phyloP scores from a whole-genome alignment of 1,284 basidiomycete genomes.

The Leucoagaricus sp. region DNA sequence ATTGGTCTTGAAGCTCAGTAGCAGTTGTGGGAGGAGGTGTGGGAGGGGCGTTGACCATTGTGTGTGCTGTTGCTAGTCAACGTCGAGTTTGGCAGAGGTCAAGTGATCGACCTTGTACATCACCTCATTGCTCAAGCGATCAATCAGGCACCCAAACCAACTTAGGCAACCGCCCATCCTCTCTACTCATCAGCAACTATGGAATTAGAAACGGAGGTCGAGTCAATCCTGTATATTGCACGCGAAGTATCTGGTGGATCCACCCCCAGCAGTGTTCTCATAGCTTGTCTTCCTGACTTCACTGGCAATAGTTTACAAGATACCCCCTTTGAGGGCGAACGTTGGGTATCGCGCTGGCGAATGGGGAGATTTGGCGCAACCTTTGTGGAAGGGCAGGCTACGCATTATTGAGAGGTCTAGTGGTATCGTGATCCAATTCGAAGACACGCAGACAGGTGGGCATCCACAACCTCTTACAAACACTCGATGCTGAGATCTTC shows the following conservation, averaged over 20 bases:
- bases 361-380: constrained; percentile 81
- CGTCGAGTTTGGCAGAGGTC: not conserved
- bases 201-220: constrained; percentile 74
- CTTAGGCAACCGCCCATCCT: constrained; percentile 7
- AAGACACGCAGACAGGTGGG: constrained; percentile 74
- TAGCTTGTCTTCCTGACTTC: constrained; percentile 15
- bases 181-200: constrained; percentile 30
- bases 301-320: constrained; percentile 65
- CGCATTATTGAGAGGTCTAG: constrained; percentile 76
- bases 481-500: not conserved
- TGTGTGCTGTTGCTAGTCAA: constrained; percentile 8
- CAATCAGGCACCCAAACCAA: not conserved
- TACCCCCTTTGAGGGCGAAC: constrained; percentile 80
- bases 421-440: constrained; percentile 66
- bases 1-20: constrained; percentile 53
- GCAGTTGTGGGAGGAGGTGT: constrained; percentile 60
- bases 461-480: not conserved
- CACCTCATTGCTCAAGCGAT: not conserved
- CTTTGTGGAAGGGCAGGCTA: constrained; percentile 90
- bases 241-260: constrained; percentile 78
- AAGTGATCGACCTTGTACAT: constrained; percentile 10
- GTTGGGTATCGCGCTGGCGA: constrained; percentile 86
- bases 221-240: constrained; percentile 83
- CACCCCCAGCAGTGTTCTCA: constrained; percentile 5
- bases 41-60: constrained; percentile 43